Evolutionary conservation across 2,329 filamentous ascomycete species (phyloP).

Genomic region (Hypoxylon sp.): DNA sequence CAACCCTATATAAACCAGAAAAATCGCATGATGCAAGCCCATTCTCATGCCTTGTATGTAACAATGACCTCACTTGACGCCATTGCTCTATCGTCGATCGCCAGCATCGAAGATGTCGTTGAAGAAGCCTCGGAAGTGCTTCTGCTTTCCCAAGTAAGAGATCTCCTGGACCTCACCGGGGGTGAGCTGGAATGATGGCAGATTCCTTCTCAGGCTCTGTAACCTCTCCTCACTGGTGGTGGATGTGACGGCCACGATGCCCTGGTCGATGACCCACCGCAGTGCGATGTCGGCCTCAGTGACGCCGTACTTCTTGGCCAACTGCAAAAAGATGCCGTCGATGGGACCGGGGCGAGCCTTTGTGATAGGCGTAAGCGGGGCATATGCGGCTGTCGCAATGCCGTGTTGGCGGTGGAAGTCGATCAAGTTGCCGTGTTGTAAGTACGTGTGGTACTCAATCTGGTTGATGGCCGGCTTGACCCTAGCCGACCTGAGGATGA

Average conservation of each 20-base stretch:
- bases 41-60: constrained; percentile 12
- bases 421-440: constrained; percentile 74
- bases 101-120: constrained; percentile 65
- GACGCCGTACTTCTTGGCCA: constrained; percentile 73
- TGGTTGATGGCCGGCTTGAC: constrained; percentile 81
- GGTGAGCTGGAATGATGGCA: constrained; percentile 71
- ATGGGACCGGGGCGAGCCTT: constrained; percentile 68
- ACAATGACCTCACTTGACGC: constrained; percentile 5
- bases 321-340: constrained; percentile 63
- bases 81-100: constrained; percentile 61
- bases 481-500: constrained; percentile 70
- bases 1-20: constrained; percentile 12
- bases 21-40: background rate
- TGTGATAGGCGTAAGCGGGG: constrained; percentile 63
- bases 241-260: constrained; percentile 71
- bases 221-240: constrained; percentile 71
- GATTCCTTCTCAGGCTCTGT: constrained; percentile 61
- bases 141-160: constrained; percentile 68
- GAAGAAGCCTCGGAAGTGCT: constrained; percentile 75
- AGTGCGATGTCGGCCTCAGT: constrained; percentile 69
- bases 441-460: constrained; percentile 85
- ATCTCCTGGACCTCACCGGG: constrained; percentile 72
- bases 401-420: constrained; percentile 69
- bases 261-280: constrained; percentile 73
- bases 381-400: constrained; percentile 71